Evolutionary conservation across 148 eudicot genomes (phyloP).

Genomic region (Dianthus caryophyllus): DNA sequence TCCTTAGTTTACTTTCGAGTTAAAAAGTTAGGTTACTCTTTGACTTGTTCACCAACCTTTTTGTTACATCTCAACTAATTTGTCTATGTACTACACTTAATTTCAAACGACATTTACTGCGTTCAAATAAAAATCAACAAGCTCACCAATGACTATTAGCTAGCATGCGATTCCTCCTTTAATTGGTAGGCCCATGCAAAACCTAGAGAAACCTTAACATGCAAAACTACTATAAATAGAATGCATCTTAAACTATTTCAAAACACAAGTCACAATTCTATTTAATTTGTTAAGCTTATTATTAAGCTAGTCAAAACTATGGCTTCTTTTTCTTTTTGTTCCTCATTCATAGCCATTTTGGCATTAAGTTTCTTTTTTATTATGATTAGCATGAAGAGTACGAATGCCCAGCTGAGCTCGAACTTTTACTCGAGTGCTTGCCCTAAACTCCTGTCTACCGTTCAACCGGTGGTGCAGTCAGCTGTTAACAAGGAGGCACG

Average conservation of each 20-base stretch:
- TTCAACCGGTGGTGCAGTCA: conserved; percentile 42
- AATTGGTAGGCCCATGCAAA: not conserved
- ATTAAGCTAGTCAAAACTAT: conserved; percentile 19
- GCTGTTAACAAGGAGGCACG: conserved; percentile 65
- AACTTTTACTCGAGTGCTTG: conserved; percentile 62
- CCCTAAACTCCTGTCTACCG: conserved; percentile 45
- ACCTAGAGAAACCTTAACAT: conserved; percentile 7
- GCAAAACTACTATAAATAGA: conserved; percentile 20
- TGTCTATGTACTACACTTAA: not conserved
- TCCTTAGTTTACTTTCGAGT: not conserved
- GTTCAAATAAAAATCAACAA: conserved; percentile 5
- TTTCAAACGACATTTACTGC: conserved; percentile 13
- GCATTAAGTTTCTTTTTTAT: conserved; percentile 21
- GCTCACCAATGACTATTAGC: not conserved
- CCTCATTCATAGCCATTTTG: conserved; percentile 16
- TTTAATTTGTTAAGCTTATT: not conserved
- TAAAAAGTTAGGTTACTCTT: not conserved
- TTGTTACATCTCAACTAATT: conserved; percentile 9
- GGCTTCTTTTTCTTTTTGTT: conserved; percentile 43
- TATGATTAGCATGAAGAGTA: conserved; percentile 36
- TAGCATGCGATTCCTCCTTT: conserved; percentile 4
- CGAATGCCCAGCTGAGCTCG: conserved; percentile 67
- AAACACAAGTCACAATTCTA: conserved; percentile 2
- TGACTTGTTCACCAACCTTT: conserved; percentile 6
- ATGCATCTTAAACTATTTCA: not conserved